phyloP scores from a whole-genome alignment of 2,329 filamentous ascomycete species.

The Paecilomyces variotii region DNA sequence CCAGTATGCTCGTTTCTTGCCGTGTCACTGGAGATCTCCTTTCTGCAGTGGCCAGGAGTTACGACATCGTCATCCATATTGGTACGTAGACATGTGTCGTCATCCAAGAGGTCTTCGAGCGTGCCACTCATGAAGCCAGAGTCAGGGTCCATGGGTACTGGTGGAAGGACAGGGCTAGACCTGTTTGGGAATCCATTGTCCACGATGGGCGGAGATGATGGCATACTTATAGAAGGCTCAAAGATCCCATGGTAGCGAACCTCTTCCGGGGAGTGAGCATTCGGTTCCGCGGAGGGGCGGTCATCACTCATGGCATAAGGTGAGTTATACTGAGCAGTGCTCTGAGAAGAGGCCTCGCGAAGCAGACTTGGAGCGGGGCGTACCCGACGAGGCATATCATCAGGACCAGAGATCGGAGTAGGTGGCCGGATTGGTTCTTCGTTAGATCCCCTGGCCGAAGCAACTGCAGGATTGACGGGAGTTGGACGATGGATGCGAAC shows the following conservation, averaged over 20 bases:
- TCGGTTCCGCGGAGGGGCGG: conserved; percentile 34
- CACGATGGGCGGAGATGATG: conserved; percentile 81
- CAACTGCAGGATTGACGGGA: conserved; percentile 32
- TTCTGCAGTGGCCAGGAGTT: conserved; percentile 19
- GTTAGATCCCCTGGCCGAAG: conserved; percentile 21
- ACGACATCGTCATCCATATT: conserved; percentile 10
- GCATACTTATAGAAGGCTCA: conserved; percentile 71
- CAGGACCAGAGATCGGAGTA: conserved; percentile 33
- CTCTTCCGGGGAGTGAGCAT: conserved; percentile 43
- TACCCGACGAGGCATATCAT: conserved; percentile 21
- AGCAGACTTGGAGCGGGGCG: conserved; percentile 45
- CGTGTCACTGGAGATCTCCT: conserved; percentile 11
- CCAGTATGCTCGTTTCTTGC: conserved; percentile 14
- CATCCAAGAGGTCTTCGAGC: conserved; percentile 60
- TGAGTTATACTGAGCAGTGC: conserved; percentile 28
- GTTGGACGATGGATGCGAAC: conserved; percentile 76
- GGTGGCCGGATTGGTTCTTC: conserved; percentile 41
- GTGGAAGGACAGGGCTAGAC: conserved; percentile 71
- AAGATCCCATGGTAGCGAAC: conserved; percentile 43
- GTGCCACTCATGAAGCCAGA: conserved; percentile 82
- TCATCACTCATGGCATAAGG: conserved; percentile 34
- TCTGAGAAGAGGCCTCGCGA: conserved; percentile 53
- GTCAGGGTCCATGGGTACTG: conserved; percentile 51
- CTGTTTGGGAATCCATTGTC: conserved; percentile 55
- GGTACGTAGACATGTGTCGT: conserved; percentile 38